These are phyloP conservation scores for Medicago lupulina DNA, from an alignment of 306 rosid species.

Conservation along the genomic window DNA sequence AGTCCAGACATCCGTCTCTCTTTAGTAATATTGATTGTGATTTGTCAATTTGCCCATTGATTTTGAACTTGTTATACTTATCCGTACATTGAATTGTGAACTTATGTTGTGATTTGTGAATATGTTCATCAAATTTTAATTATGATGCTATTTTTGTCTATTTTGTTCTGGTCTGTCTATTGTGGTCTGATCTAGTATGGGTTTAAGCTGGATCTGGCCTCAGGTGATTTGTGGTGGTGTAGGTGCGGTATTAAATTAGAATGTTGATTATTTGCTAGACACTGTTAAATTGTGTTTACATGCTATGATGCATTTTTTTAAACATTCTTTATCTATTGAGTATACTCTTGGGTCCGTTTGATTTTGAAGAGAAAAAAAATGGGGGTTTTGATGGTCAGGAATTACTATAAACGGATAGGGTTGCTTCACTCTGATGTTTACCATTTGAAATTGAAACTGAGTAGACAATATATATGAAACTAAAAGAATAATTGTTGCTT, in stretches of 20 bases:
- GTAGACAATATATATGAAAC: not conserved
- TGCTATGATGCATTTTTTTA: not conserved
- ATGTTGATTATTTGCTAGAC: not conserved
- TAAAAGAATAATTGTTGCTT: conserved; percentile 13
- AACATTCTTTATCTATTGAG: not conserved
- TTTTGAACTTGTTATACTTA: not conserved
- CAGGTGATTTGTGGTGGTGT: not conserved
- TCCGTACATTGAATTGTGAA: not conserved
- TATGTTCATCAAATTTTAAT: not conserved
- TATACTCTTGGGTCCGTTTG: not conserved
- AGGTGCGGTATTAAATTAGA: not conserved
- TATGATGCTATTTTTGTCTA: not conserved
- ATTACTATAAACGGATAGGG: not conserved
- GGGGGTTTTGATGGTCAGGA: not conserved
- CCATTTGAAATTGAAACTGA: not conserved
- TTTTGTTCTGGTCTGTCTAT: not conserved
- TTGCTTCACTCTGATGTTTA: conserved; percentile 7
- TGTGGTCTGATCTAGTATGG: not conserved
- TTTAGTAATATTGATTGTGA: not conserved
- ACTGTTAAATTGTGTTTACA: not conserved
- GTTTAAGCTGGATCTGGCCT: not conserved
- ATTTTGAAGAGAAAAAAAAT: too few relatives aligned
- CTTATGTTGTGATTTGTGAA: not conserved
- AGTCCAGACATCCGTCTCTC: not conserved
- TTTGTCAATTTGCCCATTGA: not conserved